Evolutionary conservation across 331 rosid genomes (phyloP).

Genomic region (Acacia concinna): DNA sequence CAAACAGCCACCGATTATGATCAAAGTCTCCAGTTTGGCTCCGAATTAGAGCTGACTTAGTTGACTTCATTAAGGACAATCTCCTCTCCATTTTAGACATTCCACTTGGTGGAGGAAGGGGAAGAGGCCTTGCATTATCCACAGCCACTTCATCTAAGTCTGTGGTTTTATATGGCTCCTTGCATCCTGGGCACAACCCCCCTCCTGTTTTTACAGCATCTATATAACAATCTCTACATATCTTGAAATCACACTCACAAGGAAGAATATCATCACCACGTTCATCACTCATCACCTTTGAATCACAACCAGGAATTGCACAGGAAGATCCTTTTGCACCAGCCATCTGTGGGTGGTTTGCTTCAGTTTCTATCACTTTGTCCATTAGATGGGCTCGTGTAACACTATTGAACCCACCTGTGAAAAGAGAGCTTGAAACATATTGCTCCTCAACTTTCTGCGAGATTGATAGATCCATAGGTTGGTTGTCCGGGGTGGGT

Average conservation of each 20-base stretch:
- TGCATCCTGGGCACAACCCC: constrained; percentile 74
- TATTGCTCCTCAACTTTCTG: constrained; percentile 70
- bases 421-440: constrained; percentile 61
- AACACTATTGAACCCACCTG: constrained; percentile 63
- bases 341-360: constrained; percentile 90
- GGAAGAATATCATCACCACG: constrained; percentile 76
- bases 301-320: constrained; percentile 81
- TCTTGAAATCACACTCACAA: constrained; percentile 84
- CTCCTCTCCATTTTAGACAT: constrained; percentile 73
- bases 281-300: constrained; percentile 74
- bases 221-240: constrained; percentile 76
- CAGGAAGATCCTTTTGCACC: constrained; percentile 84
- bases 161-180: constrained; percentile 60
- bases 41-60: constrained; percentile 56
- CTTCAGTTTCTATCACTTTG: constrained; percentile 79
- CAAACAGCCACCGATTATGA: constrained; percentile 73
- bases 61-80: constrained; percentile 67
- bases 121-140: constrained; percentile 45
- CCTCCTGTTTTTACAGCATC: constrained; percentile 72
- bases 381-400: constrained; percentile 72
- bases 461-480: constrained; percentile 55
- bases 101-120: constrained; percentile 53
- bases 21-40: constrained; percentile 71
- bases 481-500: constrained; percentile 68
- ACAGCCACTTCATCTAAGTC: constrained; percentile 51